Conservation (phyloP, 306 rosid species). For the Ormosia semicastrata region DNA sequence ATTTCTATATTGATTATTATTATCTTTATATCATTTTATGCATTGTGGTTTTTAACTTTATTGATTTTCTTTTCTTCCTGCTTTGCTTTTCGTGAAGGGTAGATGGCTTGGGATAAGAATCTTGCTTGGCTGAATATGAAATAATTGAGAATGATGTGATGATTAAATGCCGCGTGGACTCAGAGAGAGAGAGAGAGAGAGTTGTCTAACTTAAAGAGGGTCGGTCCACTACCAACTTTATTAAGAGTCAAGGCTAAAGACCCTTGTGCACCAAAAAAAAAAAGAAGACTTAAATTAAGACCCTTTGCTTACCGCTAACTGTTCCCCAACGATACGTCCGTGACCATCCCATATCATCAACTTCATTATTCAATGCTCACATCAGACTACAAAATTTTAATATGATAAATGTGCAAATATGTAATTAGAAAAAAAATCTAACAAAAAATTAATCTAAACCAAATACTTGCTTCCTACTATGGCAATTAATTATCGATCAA, state of each 20-base stretch:
- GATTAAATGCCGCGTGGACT: neutral
- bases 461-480: too few species aligned
- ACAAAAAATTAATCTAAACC: too few species aligned
- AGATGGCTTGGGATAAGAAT: neutral
- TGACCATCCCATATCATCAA: slow-evolving; percentile 24
- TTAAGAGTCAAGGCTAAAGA: neutral
- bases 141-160: slow-evolving; percentile 24
- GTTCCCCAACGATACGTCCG: neutral
- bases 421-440: neutral
- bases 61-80: neutral
- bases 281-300: neutral
- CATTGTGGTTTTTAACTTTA: too few species aligned
- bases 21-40: too few species aligned
- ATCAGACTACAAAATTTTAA: neutral
- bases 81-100: neutral
- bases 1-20: too few species aligned
- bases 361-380: slow-evolving; percentile 3
- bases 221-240: neutral
- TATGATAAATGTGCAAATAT: neutral
- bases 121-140: neutral
- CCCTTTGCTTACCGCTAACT: neutral
- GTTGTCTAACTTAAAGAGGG: neutral
- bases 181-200: neutral
- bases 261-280: neutral
- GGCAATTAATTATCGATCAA: neutral